Evolutionary conservation across 176 grass and related monocot genomes (phyloP), one percentile per base, ranked within the genome.

Genomic region (Zea mays): DNA sequence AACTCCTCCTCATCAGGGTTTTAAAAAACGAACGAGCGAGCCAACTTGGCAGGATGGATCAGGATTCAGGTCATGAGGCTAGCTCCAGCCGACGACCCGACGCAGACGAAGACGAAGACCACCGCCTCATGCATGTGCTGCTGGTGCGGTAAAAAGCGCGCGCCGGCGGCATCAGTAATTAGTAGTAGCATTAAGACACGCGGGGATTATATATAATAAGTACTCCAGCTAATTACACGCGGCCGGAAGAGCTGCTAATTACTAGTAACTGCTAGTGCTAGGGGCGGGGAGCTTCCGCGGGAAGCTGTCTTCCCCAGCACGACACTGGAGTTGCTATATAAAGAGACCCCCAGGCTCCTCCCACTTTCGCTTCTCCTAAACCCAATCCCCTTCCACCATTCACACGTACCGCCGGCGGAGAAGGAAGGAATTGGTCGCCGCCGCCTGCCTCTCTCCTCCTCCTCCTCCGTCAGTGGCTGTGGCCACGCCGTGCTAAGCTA

Each of bases 281-380:
- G 71, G 45, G n/a, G 58, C 41, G 57, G 10, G 1, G 6, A 20
- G 39, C 70, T 62, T 74, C 3, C 0, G 7, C 10, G 0, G 47
- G 4, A 69, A 63, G 75, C 42, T 79, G 81, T 0, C 86, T 88
- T 88, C 69, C 0, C 55, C 49, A 8, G 65, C 86, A 88, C 86
- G 86, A 27, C 81, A 80, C 62, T 54, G 20, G 43, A 27, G 5
- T 16, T 8, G 37, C n/a, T 84, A 79, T 88, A 88, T 64, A 80
- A 54, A 6, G 1, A 0, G 0, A 8, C 15, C 38, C 38, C 8
- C 2, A 2, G 20, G 16, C 52, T 8, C 20, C 1, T 1, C 14
- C n/a, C 59, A 36, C 0, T 77, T 62, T 41, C 36, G 10, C 27
- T 65, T 77, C 66, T 47, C 58, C 72, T 51, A 81, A 76, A 89